Percentiles rank a stretch among this genome's conserved stretches.
These are phyloP conservation scores for Colletotrichum echinochloae DNA, from an alignment of 2,329 filamentous ascomycete genomes.

Conservation along the genomic window DNA sequence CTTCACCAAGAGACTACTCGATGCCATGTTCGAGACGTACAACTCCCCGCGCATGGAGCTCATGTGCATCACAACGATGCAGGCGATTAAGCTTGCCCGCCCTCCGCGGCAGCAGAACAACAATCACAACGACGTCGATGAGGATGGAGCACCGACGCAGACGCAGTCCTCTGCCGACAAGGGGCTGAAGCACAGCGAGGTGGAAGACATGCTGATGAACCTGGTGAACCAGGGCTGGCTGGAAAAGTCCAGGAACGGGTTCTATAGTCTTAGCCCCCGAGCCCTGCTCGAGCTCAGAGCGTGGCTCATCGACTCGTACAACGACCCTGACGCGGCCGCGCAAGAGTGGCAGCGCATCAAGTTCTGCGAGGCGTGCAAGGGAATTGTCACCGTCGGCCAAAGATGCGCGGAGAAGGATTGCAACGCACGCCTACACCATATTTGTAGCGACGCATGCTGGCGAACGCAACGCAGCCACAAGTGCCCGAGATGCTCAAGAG, in stretches of 20 bases:
- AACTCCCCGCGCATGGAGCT: slow-evolving; percentile 85
- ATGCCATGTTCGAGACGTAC: slow-evolving; percentile 91
- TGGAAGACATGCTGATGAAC: slow-evolving; percentile 76
- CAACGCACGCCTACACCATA: slow-evolving; percentile 78
- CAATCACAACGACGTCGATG: slow-evolving; percentile 47
- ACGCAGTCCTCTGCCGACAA: slow-evolving; percentile 54
- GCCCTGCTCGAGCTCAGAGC: slow-evolving; percentile 85
- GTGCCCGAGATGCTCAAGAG: slow-evolving; percentile 71
- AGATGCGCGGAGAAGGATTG: slow-evolving; percentile 79
- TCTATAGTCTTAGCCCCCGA: slow-evolving; percentile 81
- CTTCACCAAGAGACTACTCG: slow-evolving; percentile 88
- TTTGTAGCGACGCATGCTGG: slow-evolving; percentile 81
- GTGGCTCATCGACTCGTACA: slow-evolving; percentile 92
- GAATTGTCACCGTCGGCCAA: slow-evolving; percentile 88
- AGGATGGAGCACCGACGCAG: slow-evolving; percentile 51
- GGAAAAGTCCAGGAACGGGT: slow-evolving; percentile 76
- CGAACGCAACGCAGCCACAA: slow-evolving; percentile 69
- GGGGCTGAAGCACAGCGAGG: slow-evolving; percentile 80
- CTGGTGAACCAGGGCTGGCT: slow-evolving; percentile 89
- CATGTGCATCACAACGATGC: slow-evolving; percentile 83
- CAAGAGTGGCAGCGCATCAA: slow-evolving; percentile 82
- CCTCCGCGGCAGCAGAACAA: slow-evolving; percentile 56
- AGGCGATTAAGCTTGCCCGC: slow-evolving; percentile 78
- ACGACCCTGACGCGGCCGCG: slow-evolving; percentile 73
- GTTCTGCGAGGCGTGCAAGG: slow-evolving; percentile 87